Percentiles rank a stretch among this genome's conserved stretches.
Conservation (phyloP, 805 yeast genomes). For the Saccharomycopsis capsularis region DNA sequence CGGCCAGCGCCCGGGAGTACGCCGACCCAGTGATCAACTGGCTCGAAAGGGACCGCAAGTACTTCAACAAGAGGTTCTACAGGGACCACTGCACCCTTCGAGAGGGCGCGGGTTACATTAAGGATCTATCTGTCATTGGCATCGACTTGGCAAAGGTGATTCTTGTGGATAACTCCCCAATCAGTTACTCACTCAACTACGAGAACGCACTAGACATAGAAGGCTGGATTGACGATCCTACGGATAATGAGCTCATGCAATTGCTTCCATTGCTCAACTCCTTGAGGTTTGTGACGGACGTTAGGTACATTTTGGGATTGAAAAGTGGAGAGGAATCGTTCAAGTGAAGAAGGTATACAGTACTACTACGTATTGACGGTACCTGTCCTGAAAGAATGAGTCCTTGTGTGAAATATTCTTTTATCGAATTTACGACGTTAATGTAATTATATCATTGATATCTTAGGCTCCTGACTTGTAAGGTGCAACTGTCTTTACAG, state of each 20-base stretch:
- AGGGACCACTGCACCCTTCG: slow-evolving; percentile 72
- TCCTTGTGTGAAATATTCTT: no score
- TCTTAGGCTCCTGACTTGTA: no score
- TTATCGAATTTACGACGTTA: no score
- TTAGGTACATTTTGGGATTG: slow-evolving; percentile 66
- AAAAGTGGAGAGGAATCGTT: slow-evolving; percentile 65
- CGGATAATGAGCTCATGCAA: slow-evolving; percentile 75
- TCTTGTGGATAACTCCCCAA: slow-evolving; percentile 89
- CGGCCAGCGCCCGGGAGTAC: slow-evolving; percentile 90
- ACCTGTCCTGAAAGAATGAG: background rate
- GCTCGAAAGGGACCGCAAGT: slow-evolving; percentile 60
- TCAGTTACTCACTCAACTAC: slow-evolving; percentile 76
- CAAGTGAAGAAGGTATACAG: no score
- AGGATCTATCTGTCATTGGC: slow-evolving; percentile 50
- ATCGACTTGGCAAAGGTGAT: slow-evolving; percentile 53
- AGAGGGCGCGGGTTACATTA: slow-evolving; percentile 80
- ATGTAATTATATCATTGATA: no score
- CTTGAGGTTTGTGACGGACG: slow-evolving; percentile 76
- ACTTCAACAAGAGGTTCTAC: slow-evolving; percentile 58
- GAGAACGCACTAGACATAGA: slow-evolving; percentile 89
- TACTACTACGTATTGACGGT: no score
- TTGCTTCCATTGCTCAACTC: slow-evolving; percentile 74
- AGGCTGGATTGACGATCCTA: slow-evolving; percentile 98
- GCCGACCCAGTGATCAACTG: slow-evolving; percentile 97
- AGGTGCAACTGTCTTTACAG: no score